A percentile compares a stretch with the other conserved stretches of the same genome.
Conservation (phyloP, 345 rosid species). For the Adansonia digitata region DNA sequence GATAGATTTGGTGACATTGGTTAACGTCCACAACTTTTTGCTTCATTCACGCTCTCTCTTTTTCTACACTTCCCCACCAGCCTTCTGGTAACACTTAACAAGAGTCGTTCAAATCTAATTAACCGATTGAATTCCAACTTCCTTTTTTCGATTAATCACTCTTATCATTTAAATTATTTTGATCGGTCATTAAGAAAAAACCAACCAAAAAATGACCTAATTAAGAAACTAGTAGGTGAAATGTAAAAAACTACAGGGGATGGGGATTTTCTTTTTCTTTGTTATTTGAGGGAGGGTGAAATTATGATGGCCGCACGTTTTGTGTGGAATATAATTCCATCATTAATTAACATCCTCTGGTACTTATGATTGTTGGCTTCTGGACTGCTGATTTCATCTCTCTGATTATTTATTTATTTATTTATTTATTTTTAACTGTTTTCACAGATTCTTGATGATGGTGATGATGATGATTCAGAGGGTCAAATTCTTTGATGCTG, state of each 20-base stretch:
- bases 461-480: background rate
- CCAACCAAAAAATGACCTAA: too few relatives aligned
- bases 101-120: too few relatives aligned
- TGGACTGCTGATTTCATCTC: constrained; percentile 14
- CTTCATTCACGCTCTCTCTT: constrained; percentile 8
- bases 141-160: too few relatives aligned
- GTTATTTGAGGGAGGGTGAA: too few relatives aligned
- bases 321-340: constrained; percentile 11
- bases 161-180: too few relatives aligned
- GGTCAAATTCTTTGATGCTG: background rate
- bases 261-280: too few relatives aligned
- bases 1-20: constrained; percentile 39
- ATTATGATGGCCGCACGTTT: constrained; percentile 27
- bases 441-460: background rate
- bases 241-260: too few relatives aligned
- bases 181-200: too few relatives aligned
- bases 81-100: too few relatives aligned
- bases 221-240: background rate
- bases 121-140: too few relatives aligned
- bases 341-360: constrained; percentile 15
- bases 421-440: background rate
- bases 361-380: constrained; percentile 23
- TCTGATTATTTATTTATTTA: background rate
- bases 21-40: constrained; percentile 32
- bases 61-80: too few relatives aligned